These are phyloP conservation scores for Narthecium ossifragum DNA, from an alignment of 106 monocot species.

Conservation along the genomic window DNA sequence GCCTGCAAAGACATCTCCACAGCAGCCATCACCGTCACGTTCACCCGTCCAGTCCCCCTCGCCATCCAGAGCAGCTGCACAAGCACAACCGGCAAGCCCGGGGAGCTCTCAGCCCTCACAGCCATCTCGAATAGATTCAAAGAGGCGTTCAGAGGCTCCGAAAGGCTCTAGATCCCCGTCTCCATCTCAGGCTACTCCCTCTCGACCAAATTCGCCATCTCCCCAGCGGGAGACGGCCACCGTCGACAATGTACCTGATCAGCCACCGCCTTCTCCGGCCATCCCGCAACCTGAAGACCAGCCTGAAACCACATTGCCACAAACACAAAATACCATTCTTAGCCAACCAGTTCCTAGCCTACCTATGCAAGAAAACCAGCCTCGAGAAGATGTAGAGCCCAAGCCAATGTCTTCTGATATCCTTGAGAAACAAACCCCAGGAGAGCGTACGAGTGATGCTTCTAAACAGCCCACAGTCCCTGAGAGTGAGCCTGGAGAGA, in stretches of 20 bases:
- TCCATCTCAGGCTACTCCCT: neutral
- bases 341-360: neutral
- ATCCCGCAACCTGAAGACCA: neutral
- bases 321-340: neutral
- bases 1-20: neutral
- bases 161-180: neutral
- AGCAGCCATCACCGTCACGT: neutral
- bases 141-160: neutral
- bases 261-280: no score
- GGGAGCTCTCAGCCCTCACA: neutral
- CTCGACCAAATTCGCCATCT: no score
- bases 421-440: neutral
- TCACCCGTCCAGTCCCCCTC: neutral
- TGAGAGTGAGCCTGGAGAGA: neutral
- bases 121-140: slow-evolving; percentile 2
- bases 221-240: no score
- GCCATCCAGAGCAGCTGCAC: neutral
- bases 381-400: neutral
- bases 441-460: no score
- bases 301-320: neutral
- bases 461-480: no score
- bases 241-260: no score
- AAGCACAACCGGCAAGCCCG: neutral
- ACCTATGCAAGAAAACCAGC: neutral
- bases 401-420: neutral